Evolutionary conservation across 2,329 filamentous ascomycete species (phyloP).

Genomic region (Chlorencoelia australis): DNA sequence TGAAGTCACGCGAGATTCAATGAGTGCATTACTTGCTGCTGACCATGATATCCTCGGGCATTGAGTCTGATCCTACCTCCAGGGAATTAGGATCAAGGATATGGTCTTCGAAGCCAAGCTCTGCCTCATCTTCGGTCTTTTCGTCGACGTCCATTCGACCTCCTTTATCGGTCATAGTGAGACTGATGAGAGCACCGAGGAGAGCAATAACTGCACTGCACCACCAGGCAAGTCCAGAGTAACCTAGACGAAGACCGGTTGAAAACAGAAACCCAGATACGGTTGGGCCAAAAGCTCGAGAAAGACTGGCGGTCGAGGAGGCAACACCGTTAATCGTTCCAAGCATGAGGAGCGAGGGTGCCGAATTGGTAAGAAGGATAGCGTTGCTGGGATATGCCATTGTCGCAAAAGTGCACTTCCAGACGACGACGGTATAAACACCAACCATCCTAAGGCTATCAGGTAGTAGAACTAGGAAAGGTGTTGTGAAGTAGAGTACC

Average conservation of each 20-base stretch:
- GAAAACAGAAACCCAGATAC: slow-evolving; percentile 80
- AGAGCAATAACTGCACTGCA: slow-evolving; percentile 68
- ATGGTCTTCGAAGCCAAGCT: slow-evolving; percentile 20
- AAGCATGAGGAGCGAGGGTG: slow-evolving; percentile 72
- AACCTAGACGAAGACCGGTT: slow-evolving; percentile 66
- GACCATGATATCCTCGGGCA: too few relatives aligned
- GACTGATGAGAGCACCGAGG: slow-evolving; percentile 62
- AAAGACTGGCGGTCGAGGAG: slow-evolving; percentile 81
- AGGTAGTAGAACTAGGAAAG: slow-evolving; percentile 81
- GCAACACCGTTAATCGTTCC: slow-evolving; percentile 90
- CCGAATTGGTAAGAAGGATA: slow-evolving; percentile 81
- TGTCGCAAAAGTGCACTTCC: slow-evolving; percentile 88
- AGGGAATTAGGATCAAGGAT: slow-evolving; percentile 18
- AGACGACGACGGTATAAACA: slow-evolving; percentile 68
- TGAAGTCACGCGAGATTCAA: too few relatives aligned
- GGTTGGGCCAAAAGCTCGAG: slow-evolving; percentile 79
- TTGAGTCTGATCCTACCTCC: slow-evolving; percentile 19
- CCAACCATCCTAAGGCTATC: slow-evolving; percentile 59
- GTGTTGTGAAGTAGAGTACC: slow-evolving; percentile 74
- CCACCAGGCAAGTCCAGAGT: slow-evolving; percentile 92
- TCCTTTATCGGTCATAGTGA: slow-evolving; percentile 57
- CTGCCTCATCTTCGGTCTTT: slow-evolving; percentile 21
- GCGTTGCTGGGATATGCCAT: slow-evolving; percentile 85
- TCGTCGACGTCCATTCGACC: slow-evolving; percentile 25
- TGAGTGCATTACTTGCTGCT: too few relatives aligned